Evolutionary conservation across 1,284 basidiomycete genomes (phyloP).

Genomic region (Austroboletus olivaceoglutinosus): DNA sequence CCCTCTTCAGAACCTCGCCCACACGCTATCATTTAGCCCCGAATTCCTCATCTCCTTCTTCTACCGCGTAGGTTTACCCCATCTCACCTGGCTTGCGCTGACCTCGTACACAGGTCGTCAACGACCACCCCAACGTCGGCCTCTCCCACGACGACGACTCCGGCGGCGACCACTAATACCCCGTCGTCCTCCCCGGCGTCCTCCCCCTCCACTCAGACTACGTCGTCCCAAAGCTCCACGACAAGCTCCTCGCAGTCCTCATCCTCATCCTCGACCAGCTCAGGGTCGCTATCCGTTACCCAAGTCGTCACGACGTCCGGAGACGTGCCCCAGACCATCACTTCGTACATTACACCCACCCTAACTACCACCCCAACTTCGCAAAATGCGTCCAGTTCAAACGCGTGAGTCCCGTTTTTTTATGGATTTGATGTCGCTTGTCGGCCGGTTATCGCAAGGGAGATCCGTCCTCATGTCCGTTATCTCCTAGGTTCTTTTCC

Average conservation of each 20-base stretch:
- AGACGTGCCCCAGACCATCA: slow-evolving; percentile 2
- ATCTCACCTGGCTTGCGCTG: background rate
- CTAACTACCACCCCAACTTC: background rate
- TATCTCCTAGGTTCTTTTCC: slow-evolving; percentile 57
- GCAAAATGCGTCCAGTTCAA: slow-evolving; percentile 2
- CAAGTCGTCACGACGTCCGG: slow-evolving; percentile 15
- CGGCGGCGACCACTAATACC: slow-evolving; percentile 6
- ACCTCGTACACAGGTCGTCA: background rate
- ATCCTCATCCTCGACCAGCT: background rate
- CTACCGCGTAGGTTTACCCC: slow-evolving; percentile 5
- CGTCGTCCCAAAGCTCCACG: background rate
- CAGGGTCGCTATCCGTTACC: background rate
- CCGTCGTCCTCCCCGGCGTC: slow-evolving; percentile 2
- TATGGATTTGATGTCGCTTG: background rate
- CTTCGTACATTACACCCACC: slow-evolving; percentile 8
- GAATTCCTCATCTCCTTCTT: background rate
- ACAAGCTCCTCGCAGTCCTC: background rate
- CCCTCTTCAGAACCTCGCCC: background rate
- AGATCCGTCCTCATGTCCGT: slow-evolving; percentile 9
- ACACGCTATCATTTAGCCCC: background rate
- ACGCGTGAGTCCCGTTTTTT: slow-evolving; percentile 23
- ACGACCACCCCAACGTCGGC: background rate
- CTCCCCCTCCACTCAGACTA: slow-evolving; percentile 4
- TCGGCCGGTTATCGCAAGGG: background rate
- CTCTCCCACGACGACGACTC: background rate